Conservation (phyloP, 2,329 filamentous ascomycete genomes). For the Fonsecaea erecta region DNA sequence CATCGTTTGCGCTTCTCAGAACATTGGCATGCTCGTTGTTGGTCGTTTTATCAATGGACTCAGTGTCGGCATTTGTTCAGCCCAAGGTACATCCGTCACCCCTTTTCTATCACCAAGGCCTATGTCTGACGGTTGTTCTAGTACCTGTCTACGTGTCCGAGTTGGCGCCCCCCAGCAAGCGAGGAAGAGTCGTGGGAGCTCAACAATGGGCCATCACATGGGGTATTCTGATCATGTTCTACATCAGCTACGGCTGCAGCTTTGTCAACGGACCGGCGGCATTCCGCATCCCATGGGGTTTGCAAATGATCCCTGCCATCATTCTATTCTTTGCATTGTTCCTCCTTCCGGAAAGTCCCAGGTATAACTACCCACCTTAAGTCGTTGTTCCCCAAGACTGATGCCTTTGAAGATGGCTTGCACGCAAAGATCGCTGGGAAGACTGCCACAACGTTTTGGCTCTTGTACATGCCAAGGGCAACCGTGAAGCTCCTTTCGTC, state of each 20-base stretch:
- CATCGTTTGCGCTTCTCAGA: conserved; percentile 52
- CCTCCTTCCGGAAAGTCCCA: conserved; percentile 66
- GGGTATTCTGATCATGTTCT: conserved; percentile 69
- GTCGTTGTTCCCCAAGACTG: neutral
- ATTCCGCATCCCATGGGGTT: conserved; percentile 68
- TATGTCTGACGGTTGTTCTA: conserved; percentile 49
- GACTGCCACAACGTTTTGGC: conserved; percentile 56
- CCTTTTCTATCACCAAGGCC: conserved; percentile 70
- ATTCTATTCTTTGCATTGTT: conserved; percentile 63
- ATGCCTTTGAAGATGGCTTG: conserved; percentile 62
- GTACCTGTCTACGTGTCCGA: conserved; percentile 74
- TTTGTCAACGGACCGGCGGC: conserved; percentile 62
- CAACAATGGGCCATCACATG: conserved; percentile 78
- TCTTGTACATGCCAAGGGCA: conserved; percentile 67
- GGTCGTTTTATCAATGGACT: conserved; percentile 74
- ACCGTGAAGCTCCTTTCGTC: conserved; percentile 69
- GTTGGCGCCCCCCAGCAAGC: conserved; percentile 61
- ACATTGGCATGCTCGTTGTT: conserved; percentile 71
- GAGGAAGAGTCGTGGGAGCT: conserved; percentile 68
- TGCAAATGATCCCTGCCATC: conserved; percentile 66
- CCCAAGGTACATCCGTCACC: conserved; percentile 53
- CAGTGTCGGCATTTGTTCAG: conserved; percentile 74
- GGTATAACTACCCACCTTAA: conserved; percentile 49
- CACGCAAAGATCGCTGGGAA: conserved; percentile 65
- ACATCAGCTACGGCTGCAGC: conserved; percentile 60